Conservation (phyloP, 106 monocot species). For the Triglochin maritima region DNA sequence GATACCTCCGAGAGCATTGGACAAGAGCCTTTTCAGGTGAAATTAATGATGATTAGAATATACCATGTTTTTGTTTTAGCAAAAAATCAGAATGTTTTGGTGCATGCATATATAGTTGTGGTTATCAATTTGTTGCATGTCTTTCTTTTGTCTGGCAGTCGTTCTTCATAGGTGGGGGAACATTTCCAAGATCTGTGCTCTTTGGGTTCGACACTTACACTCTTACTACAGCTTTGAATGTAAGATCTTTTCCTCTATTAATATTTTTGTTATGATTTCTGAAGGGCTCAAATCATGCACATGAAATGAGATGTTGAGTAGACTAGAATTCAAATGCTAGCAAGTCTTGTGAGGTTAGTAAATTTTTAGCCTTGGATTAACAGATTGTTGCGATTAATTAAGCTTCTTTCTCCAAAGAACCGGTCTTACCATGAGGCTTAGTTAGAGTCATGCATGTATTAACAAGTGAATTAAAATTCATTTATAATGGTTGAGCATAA, state of each 20-base stretch:
- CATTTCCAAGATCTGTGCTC: constrained; percentile 40
- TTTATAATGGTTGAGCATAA: too few relatives aligned
- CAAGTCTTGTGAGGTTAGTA: too few relatives aligned
- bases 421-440: too few relatives aligned
- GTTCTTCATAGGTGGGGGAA: constrained; percentile 72
- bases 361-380: too few relatives aligned
- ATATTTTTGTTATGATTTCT: background rate
- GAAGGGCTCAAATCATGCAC: background rate
- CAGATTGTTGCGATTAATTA: too few relatives aligned
- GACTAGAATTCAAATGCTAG: too few relatives aligned
- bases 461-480: too few relatives aligned
- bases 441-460: too few relatives aligned
- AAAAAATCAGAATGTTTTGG: too few relatives aligned
- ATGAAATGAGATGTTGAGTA: too few relatives aligned
- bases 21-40: constrained; percentile 31
- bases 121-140: background rate
- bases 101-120: background rate
- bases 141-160: constrained; percentile 18
- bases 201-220: constrained; percentile 49
- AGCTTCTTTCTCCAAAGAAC: too few relatives aligned
- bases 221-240: constrained; percentile 55
- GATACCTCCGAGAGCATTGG: constrained; percentile 40
- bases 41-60: background rate
- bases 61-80: too few relatives aligned
- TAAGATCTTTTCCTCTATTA: constrained; percentile 9